phyloP scores from a whole-genome alignment of 2,329 filamentous ascomycete species.

The Lachnellula hyalina region DNA sequence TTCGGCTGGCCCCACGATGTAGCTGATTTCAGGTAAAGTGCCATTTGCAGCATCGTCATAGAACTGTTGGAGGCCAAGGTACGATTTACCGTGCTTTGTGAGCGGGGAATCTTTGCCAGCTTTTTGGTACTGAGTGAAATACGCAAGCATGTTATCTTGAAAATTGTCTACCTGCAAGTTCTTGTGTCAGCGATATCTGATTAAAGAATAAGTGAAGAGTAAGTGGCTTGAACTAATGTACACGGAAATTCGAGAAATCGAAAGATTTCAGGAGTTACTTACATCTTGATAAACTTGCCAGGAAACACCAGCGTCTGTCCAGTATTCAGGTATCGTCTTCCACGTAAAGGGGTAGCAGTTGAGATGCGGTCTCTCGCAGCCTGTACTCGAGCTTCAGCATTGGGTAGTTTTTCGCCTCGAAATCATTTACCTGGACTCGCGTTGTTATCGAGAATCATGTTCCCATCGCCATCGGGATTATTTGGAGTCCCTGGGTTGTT shows the following conservation, averaged over 20 bases:
- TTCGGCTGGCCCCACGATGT: slow-evolving; percentile 43
- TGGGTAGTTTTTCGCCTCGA: background rate
- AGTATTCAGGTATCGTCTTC: slow-evolving; percentile 40
- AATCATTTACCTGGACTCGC: slow-evolving; percentile 32
- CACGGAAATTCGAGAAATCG: slow-evolving; percentile 30
- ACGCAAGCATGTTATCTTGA: slow-evolving; percentile 41
- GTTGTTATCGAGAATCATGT: slow-evolving; percentile 36
- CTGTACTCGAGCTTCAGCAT: background rate
- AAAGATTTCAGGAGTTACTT: slow-evolving; percentile 38
- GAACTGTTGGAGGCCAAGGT: slow-evolving; percentile 28
- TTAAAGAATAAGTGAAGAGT: too few species aligned
- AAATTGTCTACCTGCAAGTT: slow-evolving; percentile 34
- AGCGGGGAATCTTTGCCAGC: slow-evolving; percentile 30
- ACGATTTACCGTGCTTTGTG: slow-evolving; percentile 33
- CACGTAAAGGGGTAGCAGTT: slow-evolving; percentile 43
- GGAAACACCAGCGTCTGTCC: slow-evolving; percentile 38
- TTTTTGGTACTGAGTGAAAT: slow-evolving; percentile 40
- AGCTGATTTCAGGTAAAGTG: slow-evolving; percentile 45
- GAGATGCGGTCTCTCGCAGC: slow-evolving; percentile 23
- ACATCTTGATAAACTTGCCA: slow-evolving; percentile 43
- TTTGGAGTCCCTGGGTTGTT: slow-evolving; percentile 40
- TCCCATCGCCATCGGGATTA: slow-evolving; percentile 3
- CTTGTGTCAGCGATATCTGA: background rate
- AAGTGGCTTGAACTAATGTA: too few species aligned
- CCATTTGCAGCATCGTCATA: slow-evolving; percentile 42